phyloP scores from a whole-genome alignment of 2,329 filamentous ascomycete genomes.

The Acarospora socialis region DNA sequence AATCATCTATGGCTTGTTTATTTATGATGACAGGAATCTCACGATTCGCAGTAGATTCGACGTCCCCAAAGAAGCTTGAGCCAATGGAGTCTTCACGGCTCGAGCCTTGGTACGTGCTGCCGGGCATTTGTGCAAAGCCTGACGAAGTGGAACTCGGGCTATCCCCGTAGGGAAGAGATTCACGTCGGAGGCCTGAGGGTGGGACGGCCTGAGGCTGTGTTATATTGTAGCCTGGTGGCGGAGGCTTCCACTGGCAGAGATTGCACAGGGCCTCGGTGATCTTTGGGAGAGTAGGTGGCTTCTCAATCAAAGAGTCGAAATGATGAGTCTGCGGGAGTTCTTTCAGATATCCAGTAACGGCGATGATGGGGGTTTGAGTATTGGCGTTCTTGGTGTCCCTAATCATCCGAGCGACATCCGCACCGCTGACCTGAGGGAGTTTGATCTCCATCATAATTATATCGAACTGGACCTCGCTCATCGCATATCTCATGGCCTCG shows the following conservation, averaged over 20 bases:
- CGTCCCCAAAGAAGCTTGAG: slow-evolving; percentile 76
- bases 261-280: slow-evolving; percentile 74
- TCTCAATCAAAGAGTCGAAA: slow-evolving; percentile 91
- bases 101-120: slow-evolving; percentile 62
- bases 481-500: slow-evolving; percentile 83
- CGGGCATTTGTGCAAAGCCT: slow-evolving; percentile 55
- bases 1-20: slow-evolving; percentile 60
- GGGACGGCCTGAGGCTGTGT: slow-evolving; percentile 31
- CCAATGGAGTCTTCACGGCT: slow-evolving; percentile 81
- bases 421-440: slow-evolving; percentile 84
- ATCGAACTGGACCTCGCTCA: slow-evolving; percentile 96
- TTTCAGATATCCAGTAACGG: slow-evolving; percentile 95
- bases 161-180: slow-evolving; percentile 52
- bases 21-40: slow-evolving; percentile 64
- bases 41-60: slow-evolving; percentile 63
- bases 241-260: slow-evolving; percentile 86
- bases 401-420: slow-evolving; percentile 94
- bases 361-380: slow-evolving; percentile 85
- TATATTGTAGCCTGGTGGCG: slow-evolving; percentile 40
- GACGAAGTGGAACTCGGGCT: slow-evolving; percentile 71
- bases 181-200: slow-evolving; percentile 48
- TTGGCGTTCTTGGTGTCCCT: slow-evolving; percentile 93
- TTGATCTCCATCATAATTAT: slow-evolving; percentile 98
- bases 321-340: slow-evolving; percentile 89
- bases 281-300: slow-evolving; percentile 87